These are phyloP conservation scores for Tuber melanosporum DNA, from an alignment of 495 filamentous ascomycete species.

Conservation along the genomic window DNA sequence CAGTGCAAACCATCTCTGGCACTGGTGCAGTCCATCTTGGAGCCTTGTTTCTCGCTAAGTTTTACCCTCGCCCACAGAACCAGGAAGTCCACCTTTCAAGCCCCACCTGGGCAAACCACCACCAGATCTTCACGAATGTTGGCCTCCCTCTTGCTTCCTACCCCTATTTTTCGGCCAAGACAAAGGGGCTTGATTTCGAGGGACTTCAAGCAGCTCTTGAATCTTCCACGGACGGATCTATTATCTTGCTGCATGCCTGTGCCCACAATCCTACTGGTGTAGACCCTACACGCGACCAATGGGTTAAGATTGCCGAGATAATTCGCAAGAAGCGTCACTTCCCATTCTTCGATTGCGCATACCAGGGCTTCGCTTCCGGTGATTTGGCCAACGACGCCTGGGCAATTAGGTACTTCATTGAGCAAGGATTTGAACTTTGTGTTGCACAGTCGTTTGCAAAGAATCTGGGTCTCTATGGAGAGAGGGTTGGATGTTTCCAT, in stretches of 20 bases:
- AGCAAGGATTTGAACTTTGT: slow-evolving; percentile 90
- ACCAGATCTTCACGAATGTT: slow-evolving; percentile 97
- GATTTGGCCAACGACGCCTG: slow-evolving; percentile 77
- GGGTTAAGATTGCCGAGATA: slow-evolving; percentile 75
- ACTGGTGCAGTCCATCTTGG: slow-evolving; percentile 88
- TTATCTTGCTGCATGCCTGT: slow-evolving; percentile 92
- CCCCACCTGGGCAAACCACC: slow-evolving; percentile 97
- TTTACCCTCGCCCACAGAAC: slow-evolving; percentile 55
- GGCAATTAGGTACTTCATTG: slow-evolving; percentile 87
- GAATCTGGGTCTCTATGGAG: slow-evolving; percentile 97
- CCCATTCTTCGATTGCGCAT: slow-evolving; percentile 97
- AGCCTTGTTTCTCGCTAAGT: slow-evolving; percentile 74
- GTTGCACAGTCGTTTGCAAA: slow-evolving; percentile 96
- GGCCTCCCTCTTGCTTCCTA: slow-evolving; percentile 69
- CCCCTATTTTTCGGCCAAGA: slow-evolving; percentile 84
- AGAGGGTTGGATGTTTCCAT: slow-evolving; percentile 95
- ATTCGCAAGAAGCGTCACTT: slow-evolving; percentile 74
- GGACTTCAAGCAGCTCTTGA: slow-evolving; percentile 69
- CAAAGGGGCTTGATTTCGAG: slow-evolving; percentile 83
- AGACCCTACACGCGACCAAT: slow-evolving; percentile 88
- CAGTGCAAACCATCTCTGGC: slow-evolving; percentile 78
- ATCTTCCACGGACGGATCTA: slow-evolving; percentile 64
- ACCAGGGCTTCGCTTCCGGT: slow-evolving; percentile 96
- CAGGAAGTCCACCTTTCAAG: slow-evolving; percentile 79
- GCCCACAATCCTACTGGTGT: slow-evolving; percentile 98